Evolutionary conservation across 1,284 basidiomycete genomes (phyloP).

Genomic region (Amylostereum chailletii): DNA sequence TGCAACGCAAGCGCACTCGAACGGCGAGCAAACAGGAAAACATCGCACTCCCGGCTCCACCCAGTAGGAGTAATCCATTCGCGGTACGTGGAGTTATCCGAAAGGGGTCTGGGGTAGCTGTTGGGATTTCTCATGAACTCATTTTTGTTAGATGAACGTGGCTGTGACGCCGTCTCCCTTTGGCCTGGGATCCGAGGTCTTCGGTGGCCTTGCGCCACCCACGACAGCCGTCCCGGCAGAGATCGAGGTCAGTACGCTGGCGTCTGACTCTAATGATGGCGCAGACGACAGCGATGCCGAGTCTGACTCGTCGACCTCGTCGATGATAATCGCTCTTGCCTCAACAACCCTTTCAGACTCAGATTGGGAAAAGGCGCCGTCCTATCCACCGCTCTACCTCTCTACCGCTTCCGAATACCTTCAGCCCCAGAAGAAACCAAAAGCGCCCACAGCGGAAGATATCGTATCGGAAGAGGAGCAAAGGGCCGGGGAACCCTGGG

Average conservation of each 20-base stretch:
- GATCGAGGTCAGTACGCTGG: not conserved
- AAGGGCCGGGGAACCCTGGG: conserved; percentile 44
- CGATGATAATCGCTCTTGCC: conserved; percentile 39
- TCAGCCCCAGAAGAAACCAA: conserved; percentile 43
- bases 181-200: conserved; percentile 56
- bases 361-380: conserved; percentile 52
- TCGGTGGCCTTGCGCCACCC: conserved; percentile 25
- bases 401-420: conserved; percentile 66
- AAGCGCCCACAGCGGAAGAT: conserved; percentile 33
- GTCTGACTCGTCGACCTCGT: conserved; percentile 18
- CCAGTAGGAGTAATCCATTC: conserved; percentile 55
- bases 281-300: conserved; percentile 24
- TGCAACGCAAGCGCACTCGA: conserved; percentile 36
- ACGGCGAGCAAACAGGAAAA: conserved; percentile 27
- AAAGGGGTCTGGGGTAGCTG: too few relatives aligned
- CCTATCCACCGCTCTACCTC: conserved; percentile 61
- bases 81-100: conserved; percentile 35
- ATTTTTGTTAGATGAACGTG: conserved; percentile 11
- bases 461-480: conserved; percentile 28
- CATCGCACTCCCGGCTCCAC: conserved; percentile 12
- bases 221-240: not conserved
- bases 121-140: not conserved
- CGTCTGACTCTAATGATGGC: conserved; percentile 14
- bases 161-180: conserved; percentile 27
- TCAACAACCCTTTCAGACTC: conserved; percentile 47